Evolutionary conservation across 1,284 basidiomycete species (phyloP).

Genomic region (Hemileia vastatrix): DNA sequence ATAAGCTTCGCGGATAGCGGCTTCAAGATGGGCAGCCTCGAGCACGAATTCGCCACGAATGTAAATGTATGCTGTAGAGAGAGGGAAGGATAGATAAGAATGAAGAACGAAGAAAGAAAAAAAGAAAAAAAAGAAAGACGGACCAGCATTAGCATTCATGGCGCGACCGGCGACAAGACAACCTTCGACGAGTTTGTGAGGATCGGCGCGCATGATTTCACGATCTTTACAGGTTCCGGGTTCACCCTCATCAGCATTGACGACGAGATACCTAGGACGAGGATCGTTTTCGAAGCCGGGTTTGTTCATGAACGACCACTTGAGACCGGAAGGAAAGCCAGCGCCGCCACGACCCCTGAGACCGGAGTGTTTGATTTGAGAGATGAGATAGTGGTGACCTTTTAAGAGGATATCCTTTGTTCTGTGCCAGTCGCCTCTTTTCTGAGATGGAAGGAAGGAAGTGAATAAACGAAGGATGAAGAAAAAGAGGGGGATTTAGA

Average conservation of each 20-base stretch:
- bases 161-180: slow-evolving; percentile 93
- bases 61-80: slow-evolving; percentile 75
- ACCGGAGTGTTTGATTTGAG: slow-evolving; percentile 90
- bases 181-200: slow-evolving; percentile 95
- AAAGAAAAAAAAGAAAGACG: slow-evolving; percentile 23
- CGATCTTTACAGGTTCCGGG: slow-evolving; percentile 99
- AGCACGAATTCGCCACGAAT: slow-evolving; percentile 97
- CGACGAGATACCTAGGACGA: slow-evolving; percentile 86
- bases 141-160: slow-evolving; percentile 85
- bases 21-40: slow-evolving; percentile 84
- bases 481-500: neutral
- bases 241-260: slow-evolving; percentile 98
- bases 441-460: slow-evolving; percentile 47
- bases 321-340: slow-evolving; percentile 91
- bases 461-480: neutral
- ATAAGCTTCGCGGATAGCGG: slow-evolving; percentile 93
- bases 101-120: neutral
- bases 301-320: slow-evolving; percentile 98
- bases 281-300: slow-evolving; percentile 93
- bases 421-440: slow-evolving; percentile 92
- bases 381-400: slow-evolving; percentile 95
- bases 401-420: slow-evolving; percentile 93
- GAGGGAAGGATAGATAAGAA: neutral
- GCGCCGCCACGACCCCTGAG: slow-evolving; percentile 92
- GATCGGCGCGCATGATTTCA: slow-evolving; percentile 94